Evolutionary conservation across 192 early-diverging fungal genomes (phyloP).

Genomic region (Coemansia sp.): DNA sequence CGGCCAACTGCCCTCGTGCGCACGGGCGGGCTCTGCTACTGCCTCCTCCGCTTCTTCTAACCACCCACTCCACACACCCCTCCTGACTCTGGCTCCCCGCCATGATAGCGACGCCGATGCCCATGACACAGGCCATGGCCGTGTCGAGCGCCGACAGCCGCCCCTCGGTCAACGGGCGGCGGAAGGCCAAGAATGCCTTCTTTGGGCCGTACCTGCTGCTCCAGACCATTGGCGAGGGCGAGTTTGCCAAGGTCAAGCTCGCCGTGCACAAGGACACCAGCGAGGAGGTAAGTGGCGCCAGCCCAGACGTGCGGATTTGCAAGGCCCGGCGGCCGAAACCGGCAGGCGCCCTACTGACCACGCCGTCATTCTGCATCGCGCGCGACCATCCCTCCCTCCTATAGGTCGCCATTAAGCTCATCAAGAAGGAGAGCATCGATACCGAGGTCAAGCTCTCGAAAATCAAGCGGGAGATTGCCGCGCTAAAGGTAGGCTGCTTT

Average conservation of each 20-base stretch:
- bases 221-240: conserved; percentile 95
- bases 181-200: conserved; percentile 54
- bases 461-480: conserved; percentile 91
- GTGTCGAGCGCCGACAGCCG: conserved; percentile 39
- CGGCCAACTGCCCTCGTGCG: not conserved
- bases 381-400: not conserved
- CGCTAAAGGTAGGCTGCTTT: conserved; percentile 69
- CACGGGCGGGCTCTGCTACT: not conserved
- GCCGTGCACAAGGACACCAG: conserved; percentile 73
- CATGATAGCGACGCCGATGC: conserved; percentile 44
- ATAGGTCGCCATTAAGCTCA: conserved; percentile 89
- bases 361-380: not conserved
- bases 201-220: conserved; percentile 90
- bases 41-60: too few species aligned
- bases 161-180: conserved; percentile 32
- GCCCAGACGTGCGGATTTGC: too few species aligned
- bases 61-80: too few species aligned
- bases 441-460: conserved; percentile 76
- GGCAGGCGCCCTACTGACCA: not conserved
- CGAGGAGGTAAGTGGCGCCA: conserved; percentile 50
- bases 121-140: conserved; percentile 51
- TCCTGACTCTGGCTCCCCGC: not conserved
- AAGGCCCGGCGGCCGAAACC: not conserved
- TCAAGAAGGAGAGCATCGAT: conserved; percentile 87
- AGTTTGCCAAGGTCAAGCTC: conserved; percentile 97